Conservation (phyloP, 2,329 filamentous ascomycete genomes). For the Cladosporium austrohemisphaericum region DNA sequence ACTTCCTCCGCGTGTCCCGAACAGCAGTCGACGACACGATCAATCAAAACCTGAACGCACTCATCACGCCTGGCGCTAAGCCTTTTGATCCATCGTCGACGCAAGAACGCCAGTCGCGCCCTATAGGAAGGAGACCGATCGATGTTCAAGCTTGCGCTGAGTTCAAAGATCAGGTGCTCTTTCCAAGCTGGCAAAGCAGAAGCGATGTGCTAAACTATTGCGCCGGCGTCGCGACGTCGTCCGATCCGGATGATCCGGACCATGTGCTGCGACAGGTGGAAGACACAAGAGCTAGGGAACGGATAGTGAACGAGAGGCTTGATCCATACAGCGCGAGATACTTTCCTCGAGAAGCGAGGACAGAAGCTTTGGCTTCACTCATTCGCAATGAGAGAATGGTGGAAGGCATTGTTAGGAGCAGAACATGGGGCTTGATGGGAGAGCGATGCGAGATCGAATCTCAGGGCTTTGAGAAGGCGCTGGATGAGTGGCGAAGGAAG, state of each 20-base stretch:
- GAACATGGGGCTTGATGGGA: constrained; percentile 75
- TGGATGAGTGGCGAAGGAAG: constrained; percentile 56
- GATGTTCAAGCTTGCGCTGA: constrained; percentile 59
- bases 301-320: constrained; percentile 78
- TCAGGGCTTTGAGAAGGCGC: constrained; percentile 60
- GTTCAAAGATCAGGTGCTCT: constrained; percentile 76
- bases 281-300: constrained; percentile 64
- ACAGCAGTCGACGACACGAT: constrained; percentile 89
- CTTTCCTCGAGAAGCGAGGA: constrained; percentile 73
- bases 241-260: constrained; percentile 83
- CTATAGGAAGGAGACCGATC: constrained; percentile 51
- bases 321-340: constrained; percentile 89
- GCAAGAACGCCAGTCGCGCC: constrained; percentile 54
- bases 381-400: constrained; percentile 72
- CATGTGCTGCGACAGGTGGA: constrained; percentile 66
- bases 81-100: constrained; percentile 81
- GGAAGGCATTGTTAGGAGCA: constrained; percentile 72
- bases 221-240: constrained; percentile 77
- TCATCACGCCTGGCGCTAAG: constrained; percentile 67
- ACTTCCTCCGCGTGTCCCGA: constrained; percentile 85
- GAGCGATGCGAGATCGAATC: constrained; percentile 66
- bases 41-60: constrained; percentile 84
- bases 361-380: constrained; percentile 70
- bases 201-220: constrained; percentile 87
- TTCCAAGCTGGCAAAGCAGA: constrained; percentile 82